A percentile compares a stretch with the other conserved stretches of the same genome.
phyloP scores from a whole-genome alignment of 140 eudicot species.

The Ambrosia hybrid region DNA sequence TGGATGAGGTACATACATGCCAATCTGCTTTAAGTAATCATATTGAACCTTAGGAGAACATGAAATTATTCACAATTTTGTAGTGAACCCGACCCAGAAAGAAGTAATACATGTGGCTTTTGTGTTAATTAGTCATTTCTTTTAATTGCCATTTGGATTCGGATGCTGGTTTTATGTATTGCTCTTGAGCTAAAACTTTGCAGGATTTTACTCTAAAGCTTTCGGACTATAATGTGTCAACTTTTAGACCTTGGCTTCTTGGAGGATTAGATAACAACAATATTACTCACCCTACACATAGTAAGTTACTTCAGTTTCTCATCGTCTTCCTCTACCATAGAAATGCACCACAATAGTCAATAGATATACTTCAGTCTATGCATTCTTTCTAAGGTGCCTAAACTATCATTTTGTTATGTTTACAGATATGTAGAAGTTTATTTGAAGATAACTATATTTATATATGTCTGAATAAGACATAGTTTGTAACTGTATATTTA shows the following conservation, averaged over 20 bases:
- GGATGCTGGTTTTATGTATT: not conserved
- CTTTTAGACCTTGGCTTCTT: not conserved
- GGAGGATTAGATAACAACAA: not conserved
- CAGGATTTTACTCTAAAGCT: conserved; percentile 19
- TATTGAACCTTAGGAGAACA: no score
- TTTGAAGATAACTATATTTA: no score
- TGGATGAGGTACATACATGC: conserved; percentile 17
- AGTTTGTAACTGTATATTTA: no score
- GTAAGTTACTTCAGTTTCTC: conserved; percentile 3
- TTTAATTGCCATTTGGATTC: not conserved
- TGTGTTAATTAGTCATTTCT: not conserved
- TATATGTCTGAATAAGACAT: no score
- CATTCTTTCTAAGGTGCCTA: no score
- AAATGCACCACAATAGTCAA: no score
- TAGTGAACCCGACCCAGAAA: not conserved
- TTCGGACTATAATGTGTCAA: conserved; percentile 14
- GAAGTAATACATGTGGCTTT: not conserved
- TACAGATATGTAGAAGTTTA: no score
- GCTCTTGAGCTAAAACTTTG: not conserved
- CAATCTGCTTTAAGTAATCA: no score
- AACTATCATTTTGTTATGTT: no score
- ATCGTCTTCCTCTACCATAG: no score
- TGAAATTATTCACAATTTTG: not conserved
- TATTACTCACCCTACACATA: not conserved
- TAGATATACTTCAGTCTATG: no score